These are phyloP conservation scores for Xylariales sp. DNA, from an alignment of 2,329 filamentous ascomycete genomes.

Conservation along the genomic window DNA sequence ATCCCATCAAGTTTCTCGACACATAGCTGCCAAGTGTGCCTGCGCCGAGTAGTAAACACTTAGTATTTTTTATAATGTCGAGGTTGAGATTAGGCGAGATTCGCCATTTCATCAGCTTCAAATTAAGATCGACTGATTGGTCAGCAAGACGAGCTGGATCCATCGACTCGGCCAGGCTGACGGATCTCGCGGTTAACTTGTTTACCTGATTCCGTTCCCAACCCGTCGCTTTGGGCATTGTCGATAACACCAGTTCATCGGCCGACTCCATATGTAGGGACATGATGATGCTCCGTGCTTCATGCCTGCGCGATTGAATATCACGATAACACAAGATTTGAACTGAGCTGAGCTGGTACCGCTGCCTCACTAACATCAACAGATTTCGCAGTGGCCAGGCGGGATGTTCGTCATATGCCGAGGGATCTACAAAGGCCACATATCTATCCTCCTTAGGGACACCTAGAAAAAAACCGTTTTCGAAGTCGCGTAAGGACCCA, in stretches of 20 bases:
- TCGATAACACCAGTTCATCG: constrained; percentile 56
- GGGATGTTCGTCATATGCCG: constrained; percentile 86
- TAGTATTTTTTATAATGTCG: constrained; percentile 88
- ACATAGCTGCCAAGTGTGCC: constrained; percentile 96
- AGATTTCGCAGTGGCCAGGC: constrained; percentile 95
- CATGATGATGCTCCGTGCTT: constrained; percentile 84
- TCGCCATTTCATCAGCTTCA: constrained; percentile 99
- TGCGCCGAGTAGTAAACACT: constrained; percentile 89
- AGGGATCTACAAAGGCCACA: constrained; percentile 90
- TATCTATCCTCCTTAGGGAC: constrained; percentile 79
- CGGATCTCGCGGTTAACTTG: constrained; percentile 81
- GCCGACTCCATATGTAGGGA: constrained; percentile 67
- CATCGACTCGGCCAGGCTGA: constrained; percentile 92
- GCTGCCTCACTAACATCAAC: constrained; percentile 82
- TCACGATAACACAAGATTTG: constrained; percentile 94
- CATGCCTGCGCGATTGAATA: constrained; percentile 78
- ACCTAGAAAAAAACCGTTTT: constrained; percentile 86
- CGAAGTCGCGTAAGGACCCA: constrained; percentile 79
- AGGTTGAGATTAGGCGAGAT: constrained; percentile 90
- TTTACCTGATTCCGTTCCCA: constrained; percentile 89
- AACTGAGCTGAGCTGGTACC: constrained; percentile 80
- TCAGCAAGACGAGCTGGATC: constrained; percentile 89
- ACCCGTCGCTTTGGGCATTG: constrained; percentile 90
- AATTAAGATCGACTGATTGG: constrained; percentile 93
- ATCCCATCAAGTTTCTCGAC: constrained; percentile 89